Evolutionary conservation across 2,329 filamentous ascomycete genomes (phyloP).

Genomic region (Bipolaris zeicola): DNA sequence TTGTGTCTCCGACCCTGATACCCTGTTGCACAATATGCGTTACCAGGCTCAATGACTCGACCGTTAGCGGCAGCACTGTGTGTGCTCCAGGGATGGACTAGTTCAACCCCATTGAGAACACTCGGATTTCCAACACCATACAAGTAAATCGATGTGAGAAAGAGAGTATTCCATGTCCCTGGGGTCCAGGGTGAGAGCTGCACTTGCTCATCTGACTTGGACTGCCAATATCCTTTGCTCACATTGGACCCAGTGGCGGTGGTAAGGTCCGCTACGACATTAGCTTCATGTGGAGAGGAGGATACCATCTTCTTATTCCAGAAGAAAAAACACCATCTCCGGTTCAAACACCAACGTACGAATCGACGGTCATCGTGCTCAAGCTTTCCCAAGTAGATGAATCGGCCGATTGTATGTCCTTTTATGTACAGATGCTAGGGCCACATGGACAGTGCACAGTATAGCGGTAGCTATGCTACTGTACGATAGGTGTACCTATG

Average conservation of each 20-base stretch:
- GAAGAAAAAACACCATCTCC: not conserved
- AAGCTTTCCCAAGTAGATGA: not conserved
- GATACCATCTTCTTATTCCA: not conserved
- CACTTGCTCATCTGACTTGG: not conserved
- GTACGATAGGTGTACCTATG: not conserved
- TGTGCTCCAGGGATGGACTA: conserved; percentile 1
- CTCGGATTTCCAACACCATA: not conserved
- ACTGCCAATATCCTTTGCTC: conserved; percentile 3
- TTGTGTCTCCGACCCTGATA: conserved; percentile 1
- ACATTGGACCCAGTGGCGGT: not conserved
- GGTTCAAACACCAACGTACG: not conserved
- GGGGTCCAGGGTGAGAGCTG: not conserved
- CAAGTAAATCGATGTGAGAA: not conserved
- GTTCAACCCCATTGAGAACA: not conserved
- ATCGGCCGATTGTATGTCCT: not conserved
- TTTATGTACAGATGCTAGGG: not conserved
- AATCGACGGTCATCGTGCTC: not conserved
- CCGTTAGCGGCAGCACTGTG: conserved; percentile 1
- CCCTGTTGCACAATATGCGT: conserved; percentile 10
- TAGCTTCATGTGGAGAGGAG: not conserved
- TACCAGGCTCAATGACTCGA: conserved; percentile 13
- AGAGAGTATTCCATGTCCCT: not conserved
- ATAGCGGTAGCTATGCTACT: not conserved
- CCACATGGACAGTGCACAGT: not conserved
- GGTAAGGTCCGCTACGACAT: conserved; percentile 1